phyloP scores from a whole-genome alignment of 1,139 yeast genomes.

The Hemisphaericaspora lyxosophila region DNA sequence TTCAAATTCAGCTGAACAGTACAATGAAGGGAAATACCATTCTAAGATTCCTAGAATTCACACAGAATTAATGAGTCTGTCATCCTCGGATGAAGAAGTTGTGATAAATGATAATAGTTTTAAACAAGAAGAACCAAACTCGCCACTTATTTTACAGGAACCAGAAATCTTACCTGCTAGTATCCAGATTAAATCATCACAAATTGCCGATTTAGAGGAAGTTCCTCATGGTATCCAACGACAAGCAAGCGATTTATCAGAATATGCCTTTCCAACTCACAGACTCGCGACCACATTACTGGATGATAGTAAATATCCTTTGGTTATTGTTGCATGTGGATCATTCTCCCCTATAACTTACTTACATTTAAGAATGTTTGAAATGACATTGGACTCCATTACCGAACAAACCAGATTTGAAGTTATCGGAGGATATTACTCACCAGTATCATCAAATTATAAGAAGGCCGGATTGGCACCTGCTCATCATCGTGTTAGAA shows the following conservation, averaged over 20 bases:
- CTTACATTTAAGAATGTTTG: constrained; percentile 93
- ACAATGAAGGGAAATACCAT: constrained; percentile 18
- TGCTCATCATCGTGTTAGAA: constrained; percentile 84
- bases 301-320: constrained; percentile 79
- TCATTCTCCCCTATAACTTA: constrained; percentile 95
- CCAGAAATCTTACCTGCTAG: constrained; percentile 38
- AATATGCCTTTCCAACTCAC: constrained; percentile 83
- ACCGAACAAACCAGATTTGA: constrained; percentile 90
- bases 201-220: constrained; percentile 92
- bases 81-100: constrained; percentile 30
- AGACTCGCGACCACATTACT: constrained; percentile 69
- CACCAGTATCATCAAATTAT: constrained; percentile 96
- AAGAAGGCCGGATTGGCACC: constrained; percentile 91
- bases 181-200: constrained; percentile 57
- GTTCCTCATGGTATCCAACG: constrained; percentile 92
- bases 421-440: constrained; percentile 93
- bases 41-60: constrained; percentile 44
- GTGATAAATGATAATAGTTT: constrained; percentile 4
- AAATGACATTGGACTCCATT: constrained; percentile 96
- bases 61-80: constrained; percentile 38
- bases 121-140: background rate
- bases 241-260: constrained; percentile 69
- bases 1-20: constrained; percentile 3
- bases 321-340: constrained; percentile 96
- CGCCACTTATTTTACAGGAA: constrained; percentile 3